These are phyloP conservation scores for Medicago lupulina DNA, from an alignment of 306 rosid genomes.

Conservation along the genomic window DNA sequence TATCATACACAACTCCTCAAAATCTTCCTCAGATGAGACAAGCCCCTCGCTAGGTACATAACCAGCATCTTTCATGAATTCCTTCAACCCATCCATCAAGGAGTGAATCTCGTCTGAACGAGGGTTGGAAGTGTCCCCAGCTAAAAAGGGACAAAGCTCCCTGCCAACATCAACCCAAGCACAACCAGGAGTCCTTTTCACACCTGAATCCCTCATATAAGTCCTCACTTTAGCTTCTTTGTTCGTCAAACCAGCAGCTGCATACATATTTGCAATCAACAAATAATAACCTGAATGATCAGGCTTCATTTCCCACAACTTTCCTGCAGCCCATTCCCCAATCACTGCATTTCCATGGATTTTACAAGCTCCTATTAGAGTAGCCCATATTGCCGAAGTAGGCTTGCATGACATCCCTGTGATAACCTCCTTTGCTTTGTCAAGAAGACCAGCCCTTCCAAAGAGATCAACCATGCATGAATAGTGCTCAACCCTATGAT, in stretches of 20 bases:
- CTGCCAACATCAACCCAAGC: conserved; percentile 78
- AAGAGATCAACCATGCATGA: conserved; percentile 83
- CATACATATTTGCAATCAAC: conserved; percentile 91
- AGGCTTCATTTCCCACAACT: conserved; percentile 75
- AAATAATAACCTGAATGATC: conserved; percentile 81
- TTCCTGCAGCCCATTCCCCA: conserved; percentile 93
- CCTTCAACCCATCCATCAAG: conserved; percentile 73
- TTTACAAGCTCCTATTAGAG: conserved; percentile 80
- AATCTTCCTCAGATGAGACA: conserved; percentile 55
- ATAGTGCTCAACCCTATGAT: conserved; percentile 74
- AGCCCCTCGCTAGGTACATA: conserved; percentile 43
- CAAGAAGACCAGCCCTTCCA: conserved; percentile 88
- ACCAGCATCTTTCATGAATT: conserved; percentile 67
- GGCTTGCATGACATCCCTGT: conserved; percentile 77
- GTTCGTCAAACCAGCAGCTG: conserved; percentile 81
- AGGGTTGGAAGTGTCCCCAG: conserved; percentile 69
- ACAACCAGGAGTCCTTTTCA: conserved; percentile 78
- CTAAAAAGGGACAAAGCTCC: conserved; percentile 65
- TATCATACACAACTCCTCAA: conserved; percentile 43
- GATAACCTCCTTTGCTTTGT: conserved; percentile 68
- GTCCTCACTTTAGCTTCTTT: conserved; percentile 75
- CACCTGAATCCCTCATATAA: conserved; percentile 80
- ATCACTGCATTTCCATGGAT: conserved; percentile 66
- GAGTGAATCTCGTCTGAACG: conserved; percentile 52
- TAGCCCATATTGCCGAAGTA: conserved; percentile 95